A percentile compares a stretch with the other conserved stretches of the same genome.
Evolutionary conservation across 2,329 filamentous ascomycete species (phyloP).

Genomic region (Claviceps citrina): DNA sequence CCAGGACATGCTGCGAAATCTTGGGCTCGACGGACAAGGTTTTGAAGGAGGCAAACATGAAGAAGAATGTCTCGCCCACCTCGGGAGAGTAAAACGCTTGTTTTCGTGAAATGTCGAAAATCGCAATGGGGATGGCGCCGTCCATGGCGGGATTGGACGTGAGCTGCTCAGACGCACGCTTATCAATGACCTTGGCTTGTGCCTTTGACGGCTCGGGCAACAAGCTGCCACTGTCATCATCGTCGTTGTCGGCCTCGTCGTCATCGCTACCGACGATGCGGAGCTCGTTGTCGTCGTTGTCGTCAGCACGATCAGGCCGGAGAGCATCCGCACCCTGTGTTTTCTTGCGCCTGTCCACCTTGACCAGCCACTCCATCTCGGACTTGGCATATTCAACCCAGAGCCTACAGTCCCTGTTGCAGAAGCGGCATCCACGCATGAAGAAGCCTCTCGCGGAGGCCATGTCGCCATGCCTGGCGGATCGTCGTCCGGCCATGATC

Average conservation of each 20-base stretch:
- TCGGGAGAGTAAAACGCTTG: conserved; percentile 53
- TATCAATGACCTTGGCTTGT: conserved; percentile 29
- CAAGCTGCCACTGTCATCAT: conserved; percentile 26
- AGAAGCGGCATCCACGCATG: conserved; percentile 81
- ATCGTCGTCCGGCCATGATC: conserved; percentile 66
- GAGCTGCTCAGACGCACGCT: conserved; percentile 34
- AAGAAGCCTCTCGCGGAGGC: conserved; percentile 69
- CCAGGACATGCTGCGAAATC: conserved; percentile 60
- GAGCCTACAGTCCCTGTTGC: conserved; percentile 53
- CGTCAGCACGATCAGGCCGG: conserved; percentile 32
- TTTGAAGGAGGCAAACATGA: conserved; percentile 58
- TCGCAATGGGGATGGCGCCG: conserved; percentile 83
- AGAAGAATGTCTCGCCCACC: conserved; percentile 63
- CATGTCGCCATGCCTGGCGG: conserved; percentile 76
- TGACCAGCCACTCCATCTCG: conserved; percentile 83
- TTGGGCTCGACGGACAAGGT: conserved; percentile 46
- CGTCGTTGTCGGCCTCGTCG: conserved; percentile 31
- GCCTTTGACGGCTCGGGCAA: conserved; percentile 29
- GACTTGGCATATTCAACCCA: conserved; percentile 85
- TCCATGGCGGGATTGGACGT: conserved; percentile 69
- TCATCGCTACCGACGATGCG: conserved; percentile 29
- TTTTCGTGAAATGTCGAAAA: conserved; percentile 75
- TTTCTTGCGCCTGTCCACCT: conserved; percentile 57
- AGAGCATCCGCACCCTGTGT: conserved; percentile 29
- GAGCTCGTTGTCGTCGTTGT: conserved; percentile 34